A percentile compares a stretch with the other conserved stretches of the same genome.
Evolutionary conservation across 202 grass and related monocot species (phyloP).

Genomic region (Digitaria exilis): DNA sequence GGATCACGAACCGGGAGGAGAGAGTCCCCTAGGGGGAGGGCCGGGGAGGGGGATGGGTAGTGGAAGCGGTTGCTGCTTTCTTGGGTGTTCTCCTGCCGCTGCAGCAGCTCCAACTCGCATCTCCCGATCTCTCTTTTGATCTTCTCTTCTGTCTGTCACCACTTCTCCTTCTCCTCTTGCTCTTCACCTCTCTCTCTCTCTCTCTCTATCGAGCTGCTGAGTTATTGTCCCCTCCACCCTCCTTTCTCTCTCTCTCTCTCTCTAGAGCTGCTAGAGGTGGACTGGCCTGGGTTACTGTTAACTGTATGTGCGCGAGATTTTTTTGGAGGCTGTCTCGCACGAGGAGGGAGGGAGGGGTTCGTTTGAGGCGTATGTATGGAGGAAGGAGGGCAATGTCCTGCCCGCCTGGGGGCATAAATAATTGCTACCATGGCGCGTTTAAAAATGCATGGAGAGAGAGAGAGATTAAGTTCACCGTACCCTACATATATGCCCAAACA

Average conservation of each 20-base stretch:
- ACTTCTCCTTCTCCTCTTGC: conserved; percentile 36
- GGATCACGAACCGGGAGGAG: background rate
- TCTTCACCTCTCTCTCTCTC: background rate
- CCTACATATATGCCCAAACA: conserved; percentile 26
- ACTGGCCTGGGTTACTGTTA: conserved; percentile 13
- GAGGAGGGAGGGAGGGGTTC: too few relatives aligned
- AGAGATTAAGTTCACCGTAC: background rate
- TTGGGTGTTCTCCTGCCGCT: conserved; percentile 45
- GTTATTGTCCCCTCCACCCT: conserved; percentile 44
- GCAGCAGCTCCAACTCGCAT: conserved; percentile 57
- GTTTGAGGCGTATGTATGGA: conserved; percentile 20
- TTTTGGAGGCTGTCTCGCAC: conserved; percentile 31
- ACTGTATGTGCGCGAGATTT: conserved; percentile 41
- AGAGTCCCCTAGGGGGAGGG: background rate
- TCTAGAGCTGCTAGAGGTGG: background rate
- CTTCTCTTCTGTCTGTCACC: conserved; percentile 52
- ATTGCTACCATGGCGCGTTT: conserved; percentile 43
- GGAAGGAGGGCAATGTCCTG: conserved; percentile 46
- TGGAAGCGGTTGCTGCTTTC: conserved; percentile 49
- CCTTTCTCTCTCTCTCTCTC: background rate
- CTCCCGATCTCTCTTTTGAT: conserved; percentile 58
- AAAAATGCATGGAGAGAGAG: conserved; percentile 17
- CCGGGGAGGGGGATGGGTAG: conserved; percentile 12
- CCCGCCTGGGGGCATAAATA: conserved; percentile 59
- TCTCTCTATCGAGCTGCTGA: conserved; percentile 10